Evolutionary conservation across 768 basidiomycete genomes (phyloP), one percentile per base, ranked within the genome.

Genomic region (Serendipita sp.): DNA sequence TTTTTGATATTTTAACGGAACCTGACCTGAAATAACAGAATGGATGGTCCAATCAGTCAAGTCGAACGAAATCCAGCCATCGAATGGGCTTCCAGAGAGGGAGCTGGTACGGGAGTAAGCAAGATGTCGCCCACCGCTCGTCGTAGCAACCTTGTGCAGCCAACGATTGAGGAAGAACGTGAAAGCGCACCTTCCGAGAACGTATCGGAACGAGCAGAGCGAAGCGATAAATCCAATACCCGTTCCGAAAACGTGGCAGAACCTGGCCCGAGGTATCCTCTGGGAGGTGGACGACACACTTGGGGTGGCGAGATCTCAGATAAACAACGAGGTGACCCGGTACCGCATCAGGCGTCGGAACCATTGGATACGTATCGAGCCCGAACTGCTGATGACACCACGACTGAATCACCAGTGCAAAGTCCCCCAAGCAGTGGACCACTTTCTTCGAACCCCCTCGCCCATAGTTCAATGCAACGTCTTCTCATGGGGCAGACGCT

Each of bases 21-120:
- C 16, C 36, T 37, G 23, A 29, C 33, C 53, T 36, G 10, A 50
- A 34, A 1, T 34, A 23, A 3, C 69, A 88, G 88, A 70, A 91
- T 92, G 90, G 73, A 77, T 6, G 81, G 87, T 3, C 80, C 83
- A 6, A 79, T 91, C 40, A 74, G 76, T 2, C 66, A 64, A 40
- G 66, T 43, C 2, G 67, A 64, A 44, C 66, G 58, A 2, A 48
- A 52, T 16, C 50, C 66, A 3, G 13, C 50, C 62, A 2, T 62
- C 52, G 23, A 64, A 45, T 27, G 48, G 45, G 34, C 62, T 10
- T 18, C 40, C 3, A 33, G 62, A 11, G 62, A 44, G 0, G 6
- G 16, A 11, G 11, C n/a, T 11, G 60, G 6, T 27, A 63, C 62
- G 8, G 5, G 5, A 18, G 23, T 10, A 40, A 16, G n/a, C 62